Percentiles rank a stretch among this genome's conserved stretches.
Conservation (phyloP, 495 filamentous ascomycete species). For the Aspergillus asperescens region DNA sequence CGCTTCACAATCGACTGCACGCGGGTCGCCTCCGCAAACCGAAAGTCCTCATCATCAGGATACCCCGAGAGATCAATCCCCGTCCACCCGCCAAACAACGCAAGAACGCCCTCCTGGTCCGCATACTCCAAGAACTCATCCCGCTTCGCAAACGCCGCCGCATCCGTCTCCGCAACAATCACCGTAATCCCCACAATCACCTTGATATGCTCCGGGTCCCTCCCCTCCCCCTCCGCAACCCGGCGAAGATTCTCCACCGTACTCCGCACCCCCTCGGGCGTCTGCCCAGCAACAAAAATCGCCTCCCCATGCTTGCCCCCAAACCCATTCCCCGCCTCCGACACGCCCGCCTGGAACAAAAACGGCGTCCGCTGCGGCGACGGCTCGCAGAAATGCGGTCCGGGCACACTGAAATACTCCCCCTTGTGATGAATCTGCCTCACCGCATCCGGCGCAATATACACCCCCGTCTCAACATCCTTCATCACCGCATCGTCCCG, state of each 20-base stretch:
- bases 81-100: slow-evolving; percentile 59
- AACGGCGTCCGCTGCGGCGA: slow-evolving; percentile 63
- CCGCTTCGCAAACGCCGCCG: slow-evolving; percentile 48
- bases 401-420: slow-evolving; percentile 60
- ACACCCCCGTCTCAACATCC: slow-evolving; percentile 37
- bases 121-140: slow-evolving; percentile 45
- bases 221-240: slow-evolving; percentile 37
- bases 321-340: slow-evolving; percentile 55
- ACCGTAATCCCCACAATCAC: slow-evolving; percentile 46
- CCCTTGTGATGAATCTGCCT: slow-evolving; percentile 61
- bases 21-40: slow-evolving; percentile 55
- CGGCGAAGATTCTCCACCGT: slow-evolving; percentile 46
- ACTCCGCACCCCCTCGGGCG: slow-evolving; percentile 39
- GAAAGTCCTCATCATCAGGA: slow-evolving; percentile 52
- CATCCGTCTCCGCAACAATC: slow-evolving; percentile 50
- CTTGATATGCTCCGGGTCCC: slow-evolving; percentile 47
- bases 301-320: slow-evolving; percentile 56
- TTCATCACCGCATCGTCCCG: slow-evolving; percentile 54
- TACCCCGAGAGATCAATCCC: slow-evolving; percentile 51
- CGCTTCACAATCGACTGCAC: slow-evolving; percentile 39
- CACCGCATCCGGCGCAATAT: slow-evolving; percentile 53
- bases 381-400: slow-evolving; percentile 60
- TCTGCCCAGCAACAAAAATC: slow-evolving; percentile 48
- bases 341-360: slow-evolving; percentile 59
- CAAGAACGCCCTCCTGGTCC: slow-evolving; percentile 52